Percentiles rank a stretch among this genome's conserved stretches.
These are phyloP conservation scores for Fusarium decemcellulare DNA, from an alignment of 2,329 filamentous ascomycete genomes.

Conservation along the genomic window DNA sequence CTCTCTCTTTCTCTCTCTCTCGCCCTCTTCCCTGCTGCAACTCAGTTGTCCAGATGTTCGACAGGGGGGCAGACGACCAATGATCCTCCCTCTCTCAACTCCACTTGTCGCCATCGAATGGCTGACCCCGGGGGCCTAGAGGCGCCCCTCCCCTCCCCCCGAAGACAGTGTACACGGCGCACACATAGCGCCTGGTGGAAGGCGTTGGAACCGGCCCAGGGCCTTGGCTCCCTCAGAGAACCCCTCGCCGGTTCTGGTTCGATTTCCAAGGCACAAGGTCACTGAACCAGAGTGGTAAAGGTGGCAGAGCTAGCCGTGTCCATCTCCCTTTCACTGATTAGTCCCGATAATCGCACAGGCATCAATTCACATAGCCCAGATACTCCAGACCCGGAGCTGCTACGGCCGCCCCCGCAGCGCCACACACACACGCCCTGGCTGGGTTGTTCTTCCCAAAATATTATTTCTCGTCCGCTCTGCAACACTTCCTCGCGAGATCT, in stretches of 20 bases:
- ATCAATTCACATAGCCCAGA: conserved; percentile 47
- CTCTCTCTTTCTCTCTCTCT: background rate
- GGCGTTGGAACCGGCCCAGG: conserved; percentile 46
- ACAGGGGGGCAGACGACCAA: conserved; percentile 40
- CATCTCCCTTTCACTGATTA: conserved; percentile 41
- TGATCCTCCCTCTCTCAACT: conserved; percentile 29
- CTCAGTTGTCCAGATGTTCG: conserved; percentile 44
- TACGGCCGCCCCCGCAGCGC: conserved; percentile 47
- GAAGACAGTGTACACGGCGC: conserved; percentile 22
- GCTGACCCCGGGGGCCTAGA: conserved; percentile 26
- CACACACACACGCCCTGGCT: conserved; percentile 49
- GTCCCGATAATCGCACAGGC: conserved; percentile 52
- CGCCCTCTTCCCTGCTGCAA: conserved; percentile 40
- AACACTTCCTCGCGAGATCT: conserved; percentile 44
- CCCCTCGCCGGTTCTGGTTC: conserved; percentile 38
- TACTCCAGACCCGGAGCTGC: conserved; percentile 41
- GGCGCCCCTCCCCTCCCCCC: conserved; percentile 16
- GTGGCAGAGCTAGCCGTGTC: conserved; percentile 24
- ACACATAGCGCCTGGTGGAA: conserved; percentile 44
- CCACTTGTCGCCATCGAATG: conserved; percentile 43
- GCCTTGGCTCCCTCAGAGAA: conserved; percentile 43
- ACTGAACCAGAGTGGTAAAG: conserved; percentile 29
- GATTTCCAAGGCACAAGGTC: conserved; percentile 39
- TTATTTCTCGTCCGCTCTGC: conserved; percentile 55
- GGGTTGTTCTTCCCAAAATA: conserved; percentile 55